These are phyloP conservation scores for Lentinula boryana DNA, from an alignment of 768 basidiomycete genomes.

Conservation along the genomic window DNA sequence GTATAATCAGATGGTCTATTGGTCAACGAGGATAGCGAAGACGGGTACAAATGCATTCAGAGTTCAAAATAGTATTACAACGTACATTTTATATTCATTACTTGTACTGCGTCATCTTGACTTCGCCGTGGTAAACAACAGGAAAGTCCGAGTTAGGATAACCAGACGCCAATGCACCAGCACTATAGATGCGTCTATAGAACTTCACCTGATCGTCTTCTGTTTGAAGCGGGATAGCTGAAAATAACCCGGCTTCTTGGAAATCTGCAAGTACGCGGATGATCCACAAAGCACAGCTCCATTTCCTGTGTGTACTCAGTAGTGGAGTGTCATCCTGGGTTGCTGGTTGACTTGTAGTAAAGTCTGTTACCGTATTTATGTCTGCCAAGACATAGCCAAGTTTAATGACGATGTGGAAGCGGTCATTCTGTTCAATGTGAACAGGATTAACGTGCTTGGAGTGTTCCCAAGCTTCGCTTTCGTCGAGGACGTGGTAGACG, in stretches of 20 bases:
- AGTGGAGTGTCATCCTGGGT: neutral
- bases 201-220: neutral
- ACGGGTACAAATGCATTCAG: neutral
- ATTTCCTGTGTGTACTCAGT: neutral
- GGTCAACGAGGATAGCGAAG: neutral
- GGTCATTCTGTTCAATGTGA: neutral
- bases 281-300: neutral
- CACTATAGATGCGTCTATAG: neutral
- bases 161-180: neutral
- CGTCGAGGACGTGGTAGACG: neutral
- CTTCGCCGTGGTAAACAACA: neutral
- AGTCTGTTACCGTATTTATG: neutral
- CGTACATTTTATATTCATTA: neutral
- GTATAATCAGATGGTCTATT: neutral
- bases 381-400: neutral
- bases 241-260: neutral
- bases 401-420: neutral
- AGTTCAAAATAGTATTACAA: neutral
- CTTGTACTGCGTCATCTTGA: neutral
- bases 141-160: neutral
- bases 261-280: neutral
- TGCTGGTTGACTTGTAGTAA: neutral
- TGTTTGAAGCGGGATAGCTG: neutral
- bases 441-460: neutral
- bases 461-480: neutral